A percentile compares a stretch with the other conserved stretches of the same genome.
These are phyloP conservation scores for Starmerella stellata DNA, from an alignment of 805 yeast genomes.

Conservation along the genomic window DNA sequence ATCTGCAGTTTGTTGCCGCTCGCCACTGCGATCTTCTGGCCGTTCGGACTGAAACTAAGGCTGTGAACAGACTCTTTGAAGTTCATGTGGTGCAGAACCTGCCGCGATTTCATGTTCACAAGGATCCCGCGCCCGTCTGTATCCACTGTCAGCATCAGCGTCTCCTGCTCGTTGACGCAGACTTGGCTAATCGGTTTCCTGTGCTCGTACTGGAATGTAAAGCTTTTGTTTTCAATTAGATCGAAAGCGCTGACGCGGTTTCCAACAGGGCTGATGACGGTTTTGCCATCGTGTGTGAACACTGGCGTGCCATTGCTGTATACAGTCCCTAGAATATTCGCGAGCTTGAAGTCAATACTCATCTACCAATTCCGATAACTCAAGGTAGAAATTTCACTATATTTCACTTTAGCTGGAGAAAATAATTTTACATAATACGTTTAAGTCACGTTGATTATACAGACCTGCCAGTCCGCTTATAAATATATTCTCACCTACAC, in stretches of 20 bases:
- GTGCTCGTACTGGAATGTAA: conserved; percentile 83
- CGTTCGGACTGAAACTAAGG: conserved; percentile 74
- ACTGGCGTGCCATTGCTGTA: conserved; percentile 81
- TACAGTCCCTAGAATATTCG: conserved; percentile 84
- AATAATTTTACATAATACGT: no score
- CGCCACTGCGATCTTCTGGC: conserved; percentile 71
- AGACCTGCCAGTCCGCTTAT: no score
- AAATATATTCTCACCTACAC: no score
- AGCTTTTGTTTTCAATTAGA: conserved; percentile 62
- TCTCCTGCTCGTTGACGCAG: conserved; percentile 68
- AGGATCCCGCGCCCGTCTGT: conserved; percentile 84
- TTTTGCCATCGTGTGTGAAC: conserved; percentile 72
- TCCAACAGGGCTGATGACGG: conserved; percentile 79
- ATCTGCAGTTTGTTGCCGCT: conserved; percentile 68
- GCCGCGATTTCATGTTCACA: conserved; percentile 54
- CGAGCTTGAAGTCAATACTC: conserved; percentile 33
- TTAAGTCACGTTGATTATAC: no score
- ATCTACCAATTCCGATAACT: no score
- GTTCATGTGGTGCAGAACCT: conserved; percentile 79
- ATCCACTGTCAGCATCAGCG: conserved; percentile 67
- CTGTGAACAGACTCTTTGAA: conserved; percentile 64
- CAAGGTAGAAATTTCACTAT: no score
- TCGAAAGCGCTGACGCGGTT: conserved; percentile 83
- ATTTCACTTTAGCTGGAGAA: no score
- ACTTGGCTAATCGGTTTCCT: conserved; percentile 62